Evolutionary conservation across 2,329 filamentous ascomycete genomes (phyloP), one percentile per base, ranked within the genome.

Genomic region (Colletotrichum orbiculare): DNA sequence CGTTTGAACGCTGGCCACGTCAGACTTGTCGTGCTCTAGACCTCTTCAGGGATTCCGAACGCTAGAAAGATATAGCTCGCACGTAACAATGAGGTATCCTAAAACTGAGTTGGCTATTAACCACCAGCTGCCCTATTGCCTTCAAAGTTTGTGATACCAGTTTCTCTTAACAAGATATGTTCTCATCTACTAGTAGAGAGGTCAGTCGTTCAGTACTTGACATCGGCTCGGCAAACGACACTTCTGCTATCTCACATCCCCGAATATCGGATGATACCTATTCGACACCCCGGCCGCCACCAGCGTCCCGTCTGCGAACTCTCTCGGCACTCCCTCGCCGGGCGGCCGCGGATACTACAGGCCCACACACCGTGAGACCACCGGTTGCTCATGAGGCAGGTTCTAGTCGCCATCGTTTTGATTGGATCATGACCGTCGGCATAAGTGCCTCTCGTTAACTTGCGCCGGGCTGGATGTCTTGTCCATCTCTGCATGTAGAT

Each of bases 261-360:
- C 46, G 55, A 58, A 58, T 47, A 12, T 58, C 38, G 35, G 55
- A 58, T 42, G 55, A 50, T 50, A 50, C 55, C 35, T 25, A 5
- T 25, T 25, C 25, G 25, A 25, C 25, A 25, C 4, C 25, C 25
- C 25, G 25, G 25, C 25, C 25, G 25, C 25, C 25, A 25, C 25
- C 25, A 25, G 25, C 25, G 25, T 25, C 25, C 25, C 17, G 17
- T 17, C 17, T 17, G 17, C 42, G 13, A 8, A 10, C 43, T 46
- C 25, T 17, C 43, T 46, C 25, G n/a, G n/a, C 43, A 46, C 9
- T 46, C 25, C 54, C 41, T 45, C 55, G 50, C 55, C 43, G 42
- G 37, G 25, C 15, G n/a, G 17, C 8, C 55, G 55, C 38, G 25
- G 4, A 25, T 38, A 43, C 11, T 43, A 13, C 45, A 48, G 34